phyloP scores from a whole-genome alignment of 495 filamentous ascomycete genomes.

The Penicillium salamii region DNA sequence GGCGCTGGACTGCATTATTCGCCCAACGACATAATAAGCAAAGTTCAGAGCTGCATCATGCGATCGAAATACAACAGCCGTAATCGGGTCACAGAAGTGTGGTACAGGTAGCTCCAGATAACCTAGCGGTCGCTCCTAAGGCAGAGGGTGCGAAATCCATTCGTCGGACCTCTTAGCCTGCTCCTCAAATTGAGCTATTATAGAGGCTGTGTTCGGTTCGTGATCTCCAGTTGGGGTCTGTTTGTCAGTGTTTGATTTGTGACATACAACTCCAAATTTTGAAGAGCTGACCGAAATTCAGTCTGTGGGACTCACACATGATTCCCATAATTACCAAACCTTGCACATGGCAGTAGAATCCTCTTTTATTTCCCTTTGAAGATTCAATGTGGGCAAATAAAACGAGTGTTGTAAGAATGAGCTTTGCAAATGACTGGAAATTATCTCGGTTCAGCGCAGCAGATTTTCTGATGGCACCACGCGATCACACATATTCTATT shows the following conservation, averaged over 20 bases:
- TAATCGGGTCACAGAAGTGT: no score
- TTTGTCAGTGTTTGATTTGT: not conserved
- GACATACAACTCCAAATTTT: constrained; percentile 16
- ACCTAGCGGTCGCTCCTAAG: constrained; percentile 15
- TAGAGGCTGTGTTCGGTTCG: not conserved
- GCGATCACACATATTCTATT: constrained; percentile 22
- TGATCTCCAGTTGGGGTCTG: not conserved
- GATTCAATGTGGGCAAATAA: constrained; percentile 28
- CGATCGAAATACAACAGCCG: constrained; percentile 16
- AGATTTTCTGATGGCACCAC: constrained; percentile 20
- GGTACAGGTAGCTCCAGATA: no score
- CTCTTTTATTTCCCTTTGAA: constrained; percentile 29
- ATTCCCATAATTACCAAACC: constrained; percentile 22
- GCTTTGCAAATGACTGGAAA: constrained; percentile 1
- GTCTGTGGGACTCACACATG: constrained; percentile 30
- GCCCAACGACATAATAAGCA: constrained; percentile 25
- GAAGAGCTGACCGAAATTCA: constrained; percentile 17
- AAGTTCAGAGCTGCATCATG: constrained; percentile 32
- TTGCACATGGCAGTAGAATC: constrained; percentile 26
- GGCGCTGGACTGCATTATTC: constrained; percentile 27
- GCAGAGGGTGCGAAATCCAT: constrained; percentile 19
- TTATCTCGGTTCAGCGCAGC: constrained; percentile 6
- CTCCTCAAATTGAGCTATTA: constrained; percentile 1
- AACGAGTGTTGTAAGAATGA: constrained; percentile 14
- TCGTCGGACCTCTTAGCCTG: constrained; percentile 16